phyloP scores from a whole-genome alignment of 805 yeast species.

The Monosporozyma solicola region DNA sequence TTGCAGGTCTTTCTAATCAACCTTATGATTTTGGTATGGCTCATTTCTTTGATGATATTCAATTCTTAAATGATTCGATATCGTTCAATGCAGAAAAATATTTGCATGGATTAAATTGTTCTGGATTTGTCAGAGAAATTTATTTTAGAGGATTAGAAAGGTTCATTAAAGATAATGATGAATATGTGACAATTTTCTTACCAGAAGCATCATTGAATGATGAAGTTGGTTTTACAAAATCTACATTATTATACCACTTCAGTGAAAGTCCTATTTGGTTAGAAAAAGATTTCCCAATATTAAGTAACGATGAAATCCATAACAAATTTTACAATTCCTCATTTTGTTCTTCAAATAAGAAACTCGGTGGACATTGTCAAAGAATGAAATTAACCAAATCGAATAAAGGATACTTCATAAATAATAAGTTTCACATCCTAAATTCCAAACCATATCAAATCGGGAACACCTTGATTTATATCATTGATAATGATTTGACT shows the following conservation, averaged over 20 bases:
- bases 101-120: constrained; percentile 48
- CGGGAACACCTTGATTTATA: constrained; percentile 60
- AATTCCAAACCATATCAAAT: constrained; percentile 37
- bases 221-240: constrained; percentile 30
- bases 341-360: constrained; percentile 43
- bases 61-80: constrained; percentile 21
- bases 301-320: neutral
- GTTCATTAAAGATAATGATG: constrained; percentile 39
- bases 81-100: constrained; percentile 48
- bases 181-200: constrained; percentile 50
- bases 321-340: constrained; percentile 39
- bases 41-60: constrained; percentile 37
- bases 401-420: constrained; percentile 33
- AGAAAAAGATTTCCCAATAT: constrained; percentile 12
- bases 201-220: constrained; percentile 31
- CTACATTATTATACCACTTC: constrained; percentile 56
- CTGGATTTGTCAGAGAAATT: constrained; percentile 61
- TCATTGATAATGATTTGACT: constrained; percentile 49
- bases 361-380: constrained; percentile 57
- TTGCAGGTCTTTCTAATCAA: constrained; percentile 29
- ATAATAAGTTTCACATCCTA: constrained; percentile 45
- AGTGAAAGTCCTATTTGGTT: constrained; percentile 15
- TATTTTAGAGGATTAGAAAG: constrained; percentile 47
- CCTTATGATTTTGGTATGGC: constrained; percentile 41
- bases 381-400: constrained; percentile 38